phyloP scores from a whole-genome alignment of 2,329 filamentous ascomycete species.

The Penicillium paneum region DNA sequence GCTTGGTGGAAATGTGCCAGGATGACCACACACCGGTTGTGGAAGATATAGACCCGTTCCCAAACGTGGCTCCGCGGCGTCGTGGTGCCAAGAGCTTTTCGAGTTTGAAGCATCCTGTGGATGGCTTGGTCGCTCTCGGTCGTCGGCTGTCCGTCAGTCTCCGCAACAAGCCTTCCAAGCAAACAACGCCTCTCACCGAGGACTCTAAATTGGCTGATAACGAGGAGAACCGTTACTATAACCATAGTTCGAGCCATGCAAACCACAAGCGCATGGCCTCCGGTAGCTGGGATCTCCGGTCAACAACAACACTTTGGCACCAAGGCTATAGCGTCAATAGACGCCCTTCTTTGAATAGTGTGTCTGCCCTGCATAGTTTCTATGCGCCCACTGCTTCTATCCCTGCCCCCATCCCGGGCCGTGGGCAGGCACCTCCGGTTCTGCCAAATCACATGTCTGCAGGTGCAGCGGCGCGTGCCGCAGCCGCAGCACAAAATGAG shows the following conservation, averaged over 20 bases:
- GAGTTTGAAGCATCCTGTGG: conserved; percentile 41
- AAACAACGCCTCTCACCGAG: conserved; percentile 14
- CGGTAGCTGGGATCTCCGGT: conserved; percentile 25
- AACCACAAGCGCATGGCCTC: conserved; percentile 21
- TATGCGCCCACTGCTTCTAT: conserved; percentile 31
- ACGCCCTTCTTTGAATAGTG: conserved; percentile 36
- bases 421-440: conserved; percentile 39
- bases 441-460: conserved; percentile 40
- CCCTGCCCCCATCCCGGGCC: conserved; percentile 35
- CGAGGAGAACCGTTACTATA: conserved; percentile 16
- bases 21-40: conserved; percentile 26
- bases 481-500: conserved; percentile 51
- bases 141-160: conserved; percentile 42
- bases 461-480: conserved; percentile 47
- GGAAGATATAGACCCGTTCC: conserved; percentile 34
- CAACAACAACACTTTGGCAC: conserved; percentile 24
- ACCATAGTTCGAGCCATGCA: conserved; percentile 14
- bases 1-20: conserved; percentile 23
- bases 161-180: conserved; percentile 37
- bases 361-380: conserved; percentile 34
- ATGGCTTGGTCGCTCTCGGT: conserved; percentile 41
- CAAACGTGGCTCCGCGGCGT: conserved; percentile 31
- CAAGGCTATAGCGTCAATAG: conserved; percentile 33
- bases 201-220: conserved; percentile 11
- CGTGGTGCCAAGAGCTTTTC: conserved; percentile 44